These are phyloP conservation scores for Lolium perenne DNA, from an alignment of 176 grass and related monocot genomes.

Conservation along the genomic window DNA sequence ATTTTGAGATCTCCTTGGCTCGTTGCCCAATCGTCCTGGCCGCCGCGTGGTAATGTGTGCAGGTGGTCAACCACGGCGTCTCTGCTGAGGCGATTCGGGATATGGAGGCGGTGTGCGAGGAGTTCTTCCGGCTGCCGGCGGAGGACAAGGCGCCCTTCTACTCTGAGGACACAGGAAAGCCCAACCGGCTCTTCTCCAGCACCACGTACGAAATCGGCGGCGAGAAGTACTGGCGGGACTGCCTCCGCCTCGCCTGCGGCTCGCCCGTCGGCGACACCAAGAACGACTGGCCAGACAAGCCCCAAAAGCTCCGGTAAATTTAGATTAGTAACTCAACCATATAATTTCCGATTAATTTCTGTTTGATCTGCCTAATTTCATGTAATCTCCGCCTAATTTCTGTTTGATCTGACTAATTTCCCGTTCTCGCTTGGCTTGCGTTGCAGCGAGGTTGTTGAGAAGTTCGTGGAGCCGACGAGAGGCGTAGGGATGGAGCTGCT, in stretches of 20 bases:
- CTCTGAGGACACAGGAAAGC: conserved; percentile 45
- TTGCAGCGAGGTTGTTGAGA: conserved; percentile 39
- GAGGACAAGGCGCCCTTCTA: conserved; percentile 55
- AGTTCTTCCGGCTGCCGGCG: conserved; percentile 60
- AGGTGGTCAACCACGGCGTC: conserved; percentile 81
- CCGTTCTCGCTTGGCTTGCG: background rate
- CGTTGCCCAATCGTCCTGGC: background rate
- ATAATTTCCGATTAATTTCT: background rate
- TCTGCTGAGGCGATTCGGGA: conserved; percentile 42
- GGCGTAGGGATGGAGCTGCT: conserved; percentile 63
- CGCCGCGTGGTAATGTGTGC: background rate
- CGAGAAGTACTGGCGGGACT: conserved; percentile 65
- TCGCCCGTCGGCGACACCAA: conserved; percentile 46
- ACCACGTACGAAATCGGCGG: conserved; percentile 45
- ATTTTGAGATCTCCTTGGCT: background rate
- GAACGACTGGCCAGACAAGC: conserved; percentile 62
- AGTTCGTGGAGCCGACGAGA: conserved; percentile 53
- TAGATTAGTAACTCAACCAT: background rate
- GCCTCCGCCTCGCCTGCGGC: conserved; percentile 64
- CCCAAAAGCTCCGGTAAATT: conserved; percentile 50
- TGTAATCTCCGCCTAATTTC: background rate
- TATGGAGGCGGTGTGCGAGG: conserved; percentile 49
- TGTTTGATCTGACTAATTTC: background rate
- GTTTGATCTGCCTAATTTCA: background rate
- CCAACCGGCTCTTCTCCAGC: conserved; percentile 67